Evolutionary conservation across 2,329 filamentous ascomycete species (phyloP).

Genomic region (Albifimbria verrucaria): DNA sequence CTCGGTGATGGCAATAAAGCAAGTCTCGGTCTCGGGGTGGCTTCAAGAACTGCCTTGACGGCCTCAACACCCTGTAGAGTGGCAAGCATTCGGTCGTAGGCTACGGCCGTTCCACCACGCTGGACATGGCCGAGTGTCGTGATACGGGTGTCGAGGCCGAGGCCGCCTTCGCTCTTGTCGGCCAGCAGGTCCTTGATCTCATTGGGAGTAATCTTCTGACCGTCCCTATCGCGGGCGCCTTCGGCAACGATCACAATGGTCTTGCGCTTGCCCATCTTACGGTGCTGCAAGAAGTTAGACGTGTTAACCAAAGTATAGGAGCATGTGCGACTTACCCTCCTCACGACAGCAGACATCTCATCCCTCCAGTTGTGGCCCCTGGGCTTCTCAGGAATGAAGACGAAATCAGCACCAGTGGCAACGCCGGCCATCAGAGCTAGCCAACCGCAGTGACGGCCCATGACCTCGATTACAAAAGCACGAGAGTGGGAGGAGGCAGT

Average conservation of each 20-base stretch:
- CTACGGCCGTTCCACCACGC: slow-evolving; percentile 85
- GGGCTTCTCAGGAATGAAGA: slow-evolving; percentile 95
- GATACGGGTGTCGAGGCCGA: slow-evolving; percentile 86
- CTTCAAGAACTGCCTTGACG: slow-evolving; percentile 85
- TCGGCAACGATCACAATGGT: slow-evolving; percentile 98
- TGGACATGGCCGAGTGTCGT: slow-evolving; percentile 98
- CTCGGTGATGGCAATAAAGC: slow-evolving; percentile 94
- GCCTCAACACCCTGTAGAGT: slow-evolving; percentile 94
- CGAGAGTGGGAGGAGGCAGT: slow-evolving; percentile 92
- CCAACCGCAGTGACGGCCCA: slow-evolving; percentile 98
- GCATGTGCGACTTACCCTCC: slow-evolving; percentile 51
- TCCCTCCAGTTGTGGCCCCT: slow-evolving; percentile 83
- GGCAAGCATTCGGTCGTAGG: slow-evolving; percentile 89
- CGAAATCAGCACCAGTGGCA: slow-evolving; percentile 90
- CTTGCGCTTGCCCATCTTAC: slow-evolving; percentile 86
- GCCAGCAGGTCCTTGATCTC: slow-evolving; percentile 89
- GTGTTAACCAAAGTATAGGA: not conserved
- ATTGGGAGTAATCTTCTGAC: slow-evolving; percentile 77
- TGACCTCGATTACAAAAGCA: slow-evolving; percentile 97
- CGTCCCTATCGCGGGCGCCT: slow-evolving; percentile 80
- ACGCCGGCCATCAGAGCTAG: slow-evolving; percentile 94
- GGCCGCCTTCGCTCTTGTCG: slow-evolving; percentile 58
- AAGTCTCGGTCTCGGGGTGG: slow-evolving; percentile 87
- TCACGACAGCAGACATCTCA: slow-evolving; percentile 78
- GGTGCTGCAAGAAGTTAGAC: slow-evolving; percentile 56